Percentiles rank a stretch among this genome's conserved stretches.
Conservation (phyloP, 2,329 filamentous ascomycete species). For the Neurospora sp. region DNA sequence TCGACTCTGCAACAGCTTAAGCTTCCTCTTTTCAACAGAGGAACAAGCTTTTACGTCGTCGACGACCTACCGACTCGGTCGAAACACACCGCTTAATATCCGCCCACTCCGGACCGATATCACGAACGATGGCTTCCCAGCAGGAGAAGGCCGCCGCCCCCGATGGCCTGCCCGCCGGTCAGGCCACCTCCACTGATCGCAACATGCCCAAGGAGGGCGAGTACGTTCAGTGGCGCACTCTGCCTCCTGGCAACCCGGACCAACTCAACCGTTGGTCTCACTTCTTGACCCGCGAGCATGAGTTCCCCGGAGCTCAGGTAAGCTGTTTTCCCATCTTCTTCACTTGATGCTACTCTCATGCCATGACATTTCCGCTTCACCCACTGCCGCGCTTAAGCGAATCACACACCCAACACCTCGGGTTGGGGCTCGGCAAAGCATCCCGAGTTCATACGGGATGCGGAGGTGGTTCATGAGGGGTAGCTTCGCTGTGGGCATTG, state of each 20-base stretch:
- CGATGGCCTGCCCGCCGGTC: not conserved
- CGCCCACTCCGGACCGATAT: not conserved
- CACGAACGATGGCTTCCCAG: not conserved
- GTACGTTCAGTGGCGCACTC: constrained; percentile 42
- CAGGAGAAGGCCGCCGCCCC: not conserved
- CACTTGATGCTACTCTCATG: not conserved
- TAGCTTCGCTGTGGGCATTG: not conserved
- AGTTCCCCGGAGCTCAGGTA: constrained; percentile 86
- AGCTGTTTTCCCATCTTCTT: constrained; percentile 6
- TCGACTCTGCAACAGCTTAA: not conserved
- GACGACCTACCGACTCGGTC: not conserved
- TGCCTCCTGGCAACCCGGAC: constrained; percentile 38
- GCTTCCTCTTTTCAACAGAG: not conserved
- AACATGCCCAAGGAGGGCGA: constrained; percentile 39
- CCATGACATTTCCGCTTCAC: not conserved
- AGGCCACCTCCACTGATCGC: constrained; percentile 12
- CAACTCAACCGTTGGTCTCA: constrained; percentile 77
- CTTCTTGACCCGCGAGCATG: constrained; percentile 72
- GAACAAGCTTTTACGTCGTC: not conserved
- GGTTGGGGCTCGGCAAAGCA: not conserved
- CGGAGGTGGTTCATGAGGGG: not conserved
- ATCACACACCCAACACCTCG: not conserved
- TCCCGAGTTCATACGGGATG: not conserved
- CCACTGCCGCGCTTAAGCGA: not conserved
- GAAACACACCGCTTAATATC: not conserved